Percentiles rank a stretch among this genome's conserved stretches.
phyloP scores from a whole-genome alignment of 2,329 filamentous ascomycete species.

The Akanthomyces uredinophilus region DNA sequence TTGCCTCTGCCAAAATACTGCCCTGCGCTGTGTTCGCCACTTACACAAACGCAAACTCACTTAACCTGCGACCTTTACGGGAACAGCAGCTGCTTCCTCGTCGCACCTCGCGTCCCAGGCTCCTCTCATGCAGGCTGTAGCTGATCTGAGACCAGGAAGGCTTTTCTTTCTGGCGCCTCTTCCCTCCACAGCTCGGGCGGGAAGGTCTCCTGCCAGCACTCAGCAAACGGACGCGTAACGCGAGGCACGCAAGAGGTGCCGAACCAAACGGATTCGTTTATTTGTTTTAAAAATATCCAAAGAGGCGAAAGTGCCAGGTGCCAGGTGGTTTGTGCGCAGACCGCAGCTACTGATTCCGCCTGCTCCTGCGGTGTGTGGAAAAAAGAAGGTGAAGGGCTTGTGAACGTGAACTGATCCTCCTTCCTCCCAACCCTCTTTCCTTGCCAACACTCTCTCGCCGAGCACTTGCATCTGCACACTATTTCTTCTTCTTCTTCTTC shows the following conservation, averaged over 20 bases:
- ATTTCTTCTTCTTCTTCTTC: not conserved
- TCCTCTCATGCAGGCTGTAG: too few relatives aligned
- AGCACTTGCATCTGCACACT: not conserved
- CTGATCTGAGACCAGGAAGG: not conserved
- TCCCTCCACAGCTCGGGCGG: too few relatives aligned
- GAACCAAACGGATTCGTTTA: conserved; percentile 8
- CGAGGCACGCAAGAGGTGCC: not conserved
- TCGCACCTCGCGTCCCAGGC: not conserved
- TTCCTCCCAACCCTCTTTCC: not conserved
- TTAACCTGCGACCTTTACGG: not conserved
- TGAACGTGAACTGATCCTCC: not conserved
- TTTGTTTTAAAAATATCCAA: not conserved
- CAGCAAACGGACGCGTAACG: conserved; percentile 4
- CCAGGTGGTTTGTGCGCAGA: conserved; percentile 6
- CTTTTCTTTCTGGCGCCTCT: not conserved
- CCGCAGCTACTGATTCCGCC: not conserved
- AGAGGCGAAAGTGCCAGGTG: not conserved
- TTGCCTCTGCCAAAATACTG: too few relatives aligned
- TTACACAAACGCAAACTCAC: not conserved
- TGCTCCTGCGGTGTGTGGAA: not conserved
- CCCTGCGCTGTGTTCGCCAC: not conserved
- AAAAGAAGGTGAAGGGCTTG: conserved; percentile 3
- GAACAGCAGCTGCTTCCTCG: not conserved
- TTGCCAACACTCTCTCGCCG: not conserved
- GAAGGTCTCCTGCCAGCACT: not conserved